phyloP scores from a whole-genome alignment of 2,329 filamentous ascomycete species.

The Coniella vitis region DNA sequence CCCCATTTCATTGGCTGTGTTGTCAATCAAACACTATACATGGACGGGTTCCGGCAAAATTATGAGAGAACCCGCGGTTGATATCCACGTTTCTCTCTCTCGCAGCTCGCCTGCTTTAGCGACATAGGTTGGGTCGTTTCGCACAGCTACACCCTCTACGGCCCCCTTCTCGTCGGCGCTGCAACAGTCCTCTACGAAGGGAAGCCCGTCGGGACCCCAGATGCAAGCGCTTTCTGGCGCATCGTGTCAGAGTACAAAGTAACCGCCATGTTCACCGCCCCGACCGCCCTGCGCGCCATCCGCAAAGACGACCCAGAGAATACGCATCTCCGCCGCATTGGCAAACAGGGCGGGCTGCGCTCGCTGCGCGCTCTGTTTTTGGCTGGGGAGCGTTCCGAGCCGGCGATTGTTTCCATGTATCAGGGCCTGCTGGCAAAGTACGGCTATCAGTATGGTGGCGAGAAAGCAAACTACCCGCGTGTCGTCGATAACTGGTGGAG shows the following conservation, averaged over 20 bases:
- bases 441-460: constrained; percentile 40
- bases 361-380: constrained; percentile 71
- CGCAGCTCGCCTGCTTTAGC: constrained; percentile 33
- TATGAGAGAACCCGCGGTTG: too few species aligned
- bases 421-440: constrained; percentile 63
- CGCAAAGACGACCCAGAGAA: constrained; percentile 78
- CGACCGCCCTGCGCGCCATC: constrained; percentile 81
- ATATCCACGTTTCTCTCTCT: too few species aligned
- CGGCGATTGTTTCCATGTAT: constrained; percentile 75
- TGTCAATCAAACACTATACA: too few species aligned
- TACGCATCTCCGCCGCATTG: constrained; percentile 54
- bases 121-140: constrained; percentile 94
- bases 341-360: constrained; percentile 62
- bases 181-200: constrained; percentile 87
- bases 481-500: constrained; percentile 58
- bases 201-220: constrained; percentile 85
- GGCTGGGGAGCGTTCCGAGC: constrained; percentile 84
- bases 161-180: constrained; percentile 75
- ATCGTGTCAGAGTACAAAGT: constrained; percentile 80
- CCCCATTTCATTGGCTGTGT: too few species aligned
- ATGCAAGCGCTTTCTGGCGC: constrained; percentile 83
- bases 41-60: too few species aligned
- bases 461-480: constrained; percentile 41
- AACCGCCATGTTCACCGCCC: constrained; percentile 78
- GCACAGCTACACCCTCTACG: constrained; percentile 76